These are phyloP conservation scores for Aspergillus sp. DNA, from an alignment of 2,329 filamentous ascomycete species.

Conservation along the genomic window DNA sequence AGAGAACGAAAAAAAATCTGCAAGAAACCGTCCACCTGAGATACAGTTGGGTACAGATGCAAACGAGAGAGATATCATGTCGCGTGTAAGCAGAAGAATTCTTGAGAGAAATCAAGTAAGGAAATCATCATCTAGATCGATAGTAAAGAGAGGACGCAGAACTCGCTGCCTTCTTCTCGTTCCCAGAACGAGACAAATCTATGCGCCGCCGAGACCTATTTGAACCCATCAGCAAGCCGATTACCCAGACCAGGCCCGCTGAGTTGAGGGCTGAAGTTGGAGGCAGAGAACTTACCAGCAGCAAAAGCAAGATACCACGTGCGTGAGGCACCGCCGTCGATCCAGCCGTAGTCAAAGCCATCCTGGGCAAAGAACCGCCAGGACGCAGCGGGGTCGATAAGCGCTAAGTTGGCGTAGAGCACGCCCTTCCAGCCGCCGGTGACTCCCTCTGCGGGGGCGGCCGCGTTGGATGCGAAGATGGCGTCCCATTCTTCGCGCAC, in stretches of 20 bases:
- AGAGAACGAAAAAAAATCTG: not conserved
- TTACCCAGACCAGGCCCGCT: too few species aligned
- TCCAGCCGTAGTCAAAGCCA: slow-evolving; percentile 68
- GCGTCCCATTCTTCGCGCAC: slow-evolving; percentile 81
- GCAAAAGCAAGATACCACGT: slow-evolving; percentile 85
- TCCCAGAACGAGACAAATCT: not conserved
- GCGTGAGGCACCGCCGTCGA: slow-evolving; percentile 76
- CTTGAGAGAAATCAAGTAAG: too few species aligned
- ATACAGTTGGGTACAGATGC: not conserved
- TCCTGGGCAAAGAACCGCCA: slow-evolving; percentile 75
- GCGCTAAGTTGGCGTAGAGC: slow-evolving; percentile 79
- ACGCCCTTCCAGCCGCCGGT: slow-evolving; percentile 84
- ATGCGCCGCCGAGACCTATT: slow-evolving; percentile 18
- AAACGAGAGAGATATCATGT: not conserved
- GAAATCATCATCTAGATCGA: not conserved
- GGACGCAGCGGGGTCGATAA: slow-evolving; percentile 70
- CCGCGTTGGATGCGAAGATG: slow-evolving; percentile 72
- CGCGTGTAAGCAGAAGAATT: too few species aligned
- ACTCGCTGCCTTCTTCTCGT: not conserved
- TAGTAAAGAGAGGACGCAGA: not conserved
- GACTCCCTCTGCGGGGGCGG: slow-evolving; percentile 60
- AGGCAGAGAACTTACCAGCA: slow-evolving; percentile 60
- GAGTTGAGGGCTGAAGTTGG: not conserved
- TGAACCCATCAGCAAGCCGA: slow-evolving; percentile 1
- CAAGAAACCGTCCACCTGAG: not conserved